Conservation (phyloP, 176 grass and related monocot species). For the Alopecurus myosuroides region DNA sequence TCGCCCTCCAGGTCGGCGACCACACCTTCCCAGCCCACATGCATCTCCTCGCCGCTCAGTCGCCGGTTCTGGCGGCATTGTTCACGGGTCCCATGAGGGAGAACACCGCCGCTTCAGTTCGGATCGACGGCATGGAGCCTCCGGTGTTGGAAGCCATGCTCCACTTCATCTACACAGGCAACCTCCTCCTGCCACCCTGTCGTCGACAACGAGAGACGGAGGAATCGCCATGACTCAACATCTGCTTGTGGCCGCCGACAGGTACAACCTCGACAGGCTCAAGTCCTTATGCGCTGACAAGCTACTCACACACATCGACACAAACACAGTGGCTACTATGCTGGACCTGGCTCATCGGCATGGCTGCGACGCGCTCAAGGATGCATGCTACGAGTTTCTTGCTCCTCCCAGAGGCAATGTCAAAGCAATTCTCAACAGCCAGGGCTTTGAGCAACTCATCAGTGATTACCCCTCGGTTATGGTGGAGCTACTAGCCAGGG, state of each 20-base stretch:
- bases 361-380: too few relatives aligned
- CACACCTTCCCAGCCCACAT: too few relatives aligned
- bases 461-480: constrained; percentile 20
- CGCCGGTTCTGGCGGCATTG: too few relatives aligned
- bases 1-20: too few relatives aligned
- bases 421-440: background rate
- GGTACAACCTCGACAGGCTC: constrained; percentile 36
- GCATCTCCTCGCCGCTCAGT: too few relatives aligned
- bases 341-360: too few relatives aligned
- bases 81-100: too few relatives aligned
- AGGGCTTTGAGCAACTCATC: constrained; percentile 33
- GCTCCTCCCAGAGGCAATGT: constrained; percentile 29
- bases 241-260: constrained; percentile 37
- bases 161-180: constrained; percentile 45
- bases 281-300: constrained; percentile 30
- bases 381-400: constrained; percentile 39
- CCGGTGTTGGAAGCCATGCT: too few relatives aligned
- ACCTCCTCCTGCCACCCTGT: constrained; percentile 10
- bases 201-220: background rate
- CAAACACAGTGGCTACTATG: background rate
- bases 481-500: background rate
- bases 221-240: constrained; percentile 22
- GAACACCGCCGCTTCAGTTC: too few relatives aligned
- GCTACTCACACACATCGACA: constrained; percentile 5
- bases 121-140: too few relatives aligned